Evolutionary conservation across 768 basidiomycete species (phyloP).

Genomic region (Podaxis carcinomalis): DNA sequence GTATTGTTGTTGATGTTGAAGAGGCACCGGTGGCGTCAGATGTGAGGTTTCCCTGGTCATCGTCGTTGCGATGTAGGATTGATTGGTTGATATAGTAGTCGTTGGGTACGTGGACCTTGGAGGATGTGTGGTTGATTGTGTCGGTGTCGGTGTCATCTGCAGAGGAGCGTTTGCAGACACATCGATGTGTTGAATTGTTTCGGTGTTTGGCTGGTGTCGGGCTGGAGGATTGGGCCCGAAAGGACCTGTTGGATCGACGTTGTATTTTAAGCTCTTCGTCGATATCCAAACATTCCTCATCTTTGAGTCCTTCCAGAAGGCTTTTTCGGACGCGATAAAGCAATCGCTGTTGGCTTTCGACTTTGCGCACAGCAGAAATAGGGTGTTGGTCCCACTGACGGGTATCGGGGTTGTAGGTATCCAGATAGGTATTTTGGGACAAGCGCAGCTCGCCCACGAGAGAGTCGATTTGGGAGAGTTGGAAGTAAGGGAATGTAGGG

Average conservation of each 20-base stretch:
- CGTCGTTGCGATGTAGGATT: constrained; percentile 9
- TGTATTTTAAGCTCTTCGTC: constrained; percentile 53
- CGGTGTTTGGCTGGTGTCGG: background rate
- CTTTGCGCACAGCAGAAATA: constrained; percentile 52
- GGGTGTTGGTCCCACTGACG: constrained; percentile 68
- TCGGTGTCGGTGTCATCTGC: constrained; percentile 14
- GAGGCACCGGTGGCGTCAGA: background rate
- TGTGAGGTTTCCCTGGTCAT: constrained; percentile 8
- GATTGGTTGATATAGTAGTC: constrained; percentile 24
- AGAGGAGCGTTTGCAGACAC: constrained; percentile 20
- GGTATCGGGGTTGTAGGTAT: constrained; percentile 50
- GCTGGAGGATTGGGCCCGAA: constrained; percentile 12
- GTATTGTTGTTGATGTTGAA: constrained; percentile 12
- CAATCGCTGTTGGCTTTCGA: constrained; percentile 56
- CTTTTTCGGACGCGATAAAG: constrained; percentile 58
- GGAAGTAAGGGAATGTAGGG: constrained; percentile 63
- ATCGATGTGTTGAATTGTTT: constrained; percentile 2
- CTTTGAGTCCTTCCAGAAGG: constrained; percentile 51
- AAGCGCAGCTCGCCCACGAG: constrained; percentile 56
- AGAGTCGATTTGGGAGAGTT: constrained; percentile 46
- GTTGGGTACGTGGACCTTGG: constrained; percentile 28
- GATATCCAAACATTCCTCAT: constrained; percentile 55
- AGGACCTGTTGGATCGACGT: constrained; percentile 16
- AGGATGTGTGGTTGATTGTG: constrained; percentile 5
- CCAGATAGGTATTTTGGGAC: constrained; percentile 48